Percentiles rank a stretch among this genome's conserved stretches.
Conservation (phyloP, 805 yeast genomes). For the Wickerhamomyces canadensis region DNA sequence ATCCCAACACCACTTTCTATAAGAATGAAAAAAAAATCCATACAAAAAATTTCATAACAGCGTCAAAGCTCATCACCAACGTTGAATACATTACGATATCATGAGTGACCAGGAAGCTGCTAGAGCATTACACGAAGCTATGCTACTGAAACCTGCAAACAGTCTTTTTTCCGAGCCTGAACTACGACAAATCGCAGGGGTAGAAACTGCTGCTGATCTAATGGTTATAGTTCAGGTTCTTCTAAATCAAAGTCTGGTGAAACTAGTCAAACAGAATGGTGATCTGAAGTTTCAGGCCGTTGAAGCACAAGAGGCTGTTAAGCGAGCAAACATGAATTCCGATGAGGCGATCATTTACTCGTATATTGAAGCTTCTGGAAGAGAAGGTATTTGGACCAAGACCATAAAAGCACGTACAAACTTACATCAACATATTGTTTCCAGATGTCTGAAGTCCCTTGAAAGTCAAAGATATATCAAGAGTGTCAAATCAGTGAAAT, state of each 20-base stretch:
- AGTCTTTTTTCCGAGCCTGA: conserved; percentile 65
- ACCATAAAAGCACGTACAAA: conserved; percentile 85
- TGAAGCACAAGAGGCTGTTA: conserved; percentile 65
- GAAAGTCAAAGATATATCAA: conserved; percentile 83
- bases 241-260: conserved; percentile 54
- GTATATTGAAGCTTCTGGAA: conserved; percentile 84
- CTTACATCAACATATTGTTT: conserved; percentile 86
- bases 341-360: conserved; percentile 92
- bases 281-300: conserved; percentile 74
- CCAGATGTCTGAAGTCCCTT: conserved; percentile 71
- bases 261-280: conserved; percentile 61
- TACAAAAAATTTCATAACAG: too few relatives aligned
- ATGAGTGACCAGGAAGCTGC: conserved; percentile 35
- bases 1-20: conserved; percentile 7
- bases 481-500: conserved; percentile 83
- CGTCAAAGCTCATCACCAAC: too few relatives aligned
- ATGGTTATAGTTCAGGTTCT: conserved; percentile 47
- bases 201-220: conserved; percentile 35
- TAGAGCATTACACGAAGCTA: conserved; percentile 50
- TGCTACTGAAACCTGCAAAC: conserved; percentile 48
- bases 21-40: too few relatives aligned
- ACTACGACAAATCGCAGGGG: conserved; percentile 45
- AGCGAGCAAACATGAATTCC: conserved; percentile 67
- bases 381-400: conserved; percentile 97
- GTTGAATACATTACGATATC: too few relatives aligned